Conservation (phyloP, 371 early-diverging fungal species). For the Saksenaea oblongispora region DNA sequence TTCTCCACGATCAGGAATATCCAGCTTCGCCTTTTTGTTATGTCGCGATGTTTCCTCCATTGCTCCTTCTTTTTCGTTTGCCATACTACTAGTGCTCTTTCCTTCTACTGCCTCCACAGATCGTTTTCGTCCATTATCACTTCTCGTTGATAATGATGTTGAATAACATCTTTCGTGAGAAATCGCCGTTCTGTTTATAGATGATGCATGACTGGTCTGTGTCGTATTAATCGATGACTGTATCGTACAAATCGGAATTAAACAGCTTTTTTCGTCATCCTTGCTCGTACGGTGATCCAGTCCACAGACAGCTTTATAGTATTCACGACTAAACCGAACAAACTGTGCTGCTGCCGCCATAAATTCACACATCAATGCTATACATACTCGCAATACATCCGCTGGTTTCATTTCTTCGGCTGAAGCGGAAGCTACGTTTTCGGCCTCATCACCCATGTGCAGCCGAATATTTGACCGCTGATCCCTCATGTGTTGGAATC, state of each 20-base stretch:
- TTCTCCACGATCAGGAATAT: constrained; percentile 23
- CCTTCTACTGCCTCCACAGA: not conserved
- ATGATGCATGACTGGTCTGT: not conserved
- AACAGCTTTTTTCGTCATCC: constrained; percentile 36
- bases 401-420: not conserved
- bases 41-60: constrained; percentile 1
- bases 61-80: not conserved
- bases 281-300: constrained; percentile 15
- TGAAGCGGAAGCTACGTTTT: not conserved
- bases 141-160: not conserved
- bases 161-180: not conserved
- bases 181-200: not conserved
- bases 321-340: constrained; percentile 43
- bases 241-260: constrained; percentile 48
- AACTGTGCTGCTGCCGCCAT: constrained; percentile 40
- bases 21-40: constrained; percentile 12
- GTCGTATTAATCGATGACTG: constrained; percentile 18
- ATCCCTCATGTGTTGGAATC: constrained; percentile 41
- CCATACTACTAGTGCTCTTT: not conserved
- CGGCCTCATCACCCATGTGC: constrained; percentile 19
- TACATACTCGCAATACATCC: constrained; percentile 18
- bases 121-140: constrained; percentile 5
- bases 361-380: constrained; percentile 46
- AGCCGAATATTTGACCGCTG: constrained; percentile 33
- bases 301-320: constrained; percentile 44